Evolutionary conservation across 2,329 filamentous ascomycete genomes (phyloP).

Genomic region (Lasiodiplodia sp.): DNA sequence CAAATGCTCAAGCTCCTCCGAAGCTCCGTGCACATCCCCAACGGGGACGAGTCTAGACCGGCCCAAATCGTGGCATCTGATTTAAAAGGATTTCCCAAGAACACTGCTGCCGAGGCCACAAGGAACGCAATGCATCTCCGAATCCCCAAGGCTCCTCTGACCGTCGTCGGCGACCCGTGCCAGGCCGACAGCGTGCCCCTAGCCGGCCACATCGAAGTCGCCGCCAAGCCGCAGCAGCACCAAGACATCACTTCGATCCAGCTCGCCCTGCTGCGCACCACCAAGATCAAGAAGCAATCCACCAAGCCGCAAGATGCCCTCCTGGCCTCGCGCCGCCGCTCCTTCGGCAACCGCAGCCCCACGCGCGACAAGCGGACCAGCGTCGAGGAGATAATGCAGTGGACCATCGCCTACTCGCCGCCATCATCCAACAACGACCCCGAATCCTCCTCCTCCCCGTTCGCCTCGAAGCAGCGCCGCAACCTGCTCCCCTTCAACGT

Average conservation of each 20-base stretch:
- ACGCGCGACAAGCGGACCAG: slow-evolving; percentile 17
- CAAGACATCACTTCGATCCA: slow-evolving; percentile 9
- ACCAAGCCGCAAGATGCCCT: slow-evolving; percentile 1
- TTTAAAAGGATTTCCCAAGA: slow-evolving; percentile 16
- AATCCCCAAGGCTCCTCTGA: slow-evolving; percentile 11
- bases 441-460: background rate
- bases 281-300: slow-evolving; percentile 17
- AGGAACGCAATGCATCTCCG: slow-evolving; percentile 9
- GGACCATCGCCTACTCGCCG: slow-evolving; percentile 18
- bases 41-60: slow-evolving; percentile 13
- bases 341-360: slow-evolving; percentile 17
- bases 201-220: slow-evolving; percentile 12
- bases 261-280: slow-evolving; percentile 8
- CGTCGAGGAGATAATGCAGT: slow-evolving; percentile 14
- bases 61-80: slow-evolving; percentile 1
- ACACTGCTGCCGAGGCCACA: background rate
- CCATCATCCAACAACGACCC: background rate
- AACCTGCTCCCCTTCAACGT: slow-evolving; percentile 16
- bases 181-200: slow-evolving; percentile 20
- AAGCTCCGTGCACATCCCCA: slow-evolving; percentile 20
- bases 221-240: background rate
- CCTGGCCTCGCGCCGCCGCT: background rate
- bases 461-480: background rate
- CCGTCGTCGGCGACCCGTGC: slow-evolving; percentile 17
- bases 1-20: slow-evolving; percentile 5